Evolutionary conservation across 495 filamentous ascomycete species (phyloP).

Genomic region (Oleoguttula mirabilis): DNA sequence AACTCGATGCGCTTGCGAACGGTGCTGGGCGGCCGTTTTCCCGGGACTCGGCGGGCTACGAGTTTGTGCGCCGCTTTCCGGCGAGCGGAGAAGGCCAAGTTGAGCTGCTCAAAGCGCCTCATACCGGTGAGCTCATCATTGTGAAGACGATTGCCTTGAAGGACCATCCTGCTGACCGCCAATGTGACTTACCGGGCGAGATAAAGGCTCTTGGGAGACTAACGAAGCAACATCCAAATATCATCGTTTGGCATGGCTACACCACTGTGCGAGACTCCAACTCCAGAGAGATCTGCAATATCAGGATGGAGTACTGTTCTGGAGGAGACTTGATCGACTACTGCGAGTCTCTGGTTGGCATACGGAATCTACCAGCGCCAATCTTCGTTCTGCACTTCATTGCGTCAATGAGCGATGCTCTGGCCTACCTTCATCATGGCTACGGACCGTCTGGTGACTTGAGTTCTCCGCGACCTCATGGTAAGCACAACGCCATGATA

Average conservation of each 20-base stretch:
- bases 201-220: background rate
- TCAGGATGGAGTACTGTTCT: constrained; percentile 12
- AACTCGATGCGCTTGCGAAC: no score
- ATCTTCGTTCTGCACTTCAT: constrained; percentile 11
- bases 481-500: constrained; percentile 36
- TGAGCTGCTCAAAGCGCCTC: no score
- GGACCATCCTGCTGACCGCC: no score
- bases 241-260: background rate
- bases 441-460: background rate
- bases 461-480: no score
- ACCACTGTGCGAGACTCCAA: background rate
- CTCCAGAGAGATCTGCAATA: background rate
- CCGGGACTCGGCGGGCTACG: no score
- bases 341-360: background rate
- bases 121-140: no score
- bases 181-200: no score
- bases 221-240: background rate
- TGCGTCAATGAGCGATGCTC: background rate
- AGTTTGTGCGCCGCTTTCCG: no score
- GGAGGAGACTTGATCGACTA: constrained; percentile 7
- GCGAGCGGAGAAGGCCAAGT: no score
- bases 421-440: constrained; percentile 9
- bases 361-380: background rate
- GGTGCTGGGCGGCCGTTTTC: no score
- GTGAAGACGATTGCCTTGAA: no score